Evolutionary conservation across 2,329 filamentous ascomycete genomes (phyloP).

Genomic region (Emergomyces africanus): DNA sequence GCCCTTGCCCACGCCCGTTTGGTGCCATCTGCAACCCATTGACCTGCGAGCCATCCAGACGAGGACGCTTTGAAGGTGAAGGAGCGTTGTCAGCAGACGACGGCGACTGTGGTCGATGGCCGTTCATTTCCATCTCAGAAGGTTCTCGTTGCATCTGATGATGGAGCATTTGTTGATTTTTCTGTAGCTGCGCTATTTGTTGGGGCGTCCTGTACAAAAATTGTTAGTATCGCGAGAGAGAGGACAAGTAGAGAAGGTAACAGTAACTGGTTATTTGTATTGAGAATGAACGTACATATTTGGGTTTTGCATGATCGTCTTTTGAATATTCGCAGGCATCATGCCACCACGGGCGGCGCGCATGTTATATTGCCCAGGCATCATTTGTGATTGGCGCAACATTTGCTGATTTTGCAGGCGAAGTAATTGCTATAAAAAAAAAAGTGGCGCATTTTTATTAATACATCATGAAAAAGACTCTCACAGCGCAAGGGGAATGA

Average conservation of each 20-base stretch:
- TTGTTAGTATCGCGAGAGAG: background rate
- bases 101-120: slow-evolving; percentile 68
- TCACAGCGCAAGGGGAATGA: background rate
- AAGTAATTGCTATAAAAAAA: slow-evolving; percentile 41
- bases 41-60: slow-evolving; percentile 62
- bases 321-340: slow-evolving; percentile 42
- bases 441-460: background rate
- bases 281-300: slow-evolving; percentile 24
- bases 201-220: slow-evolving; percentile 42
- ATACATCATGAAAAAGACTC: background rate
- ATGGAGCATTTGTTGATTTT: slow-evolving; percentile 50
- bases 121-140: slow-evolving; percentile 74
- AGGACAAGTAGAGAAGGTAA: background rate
- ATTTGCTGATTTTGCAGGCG: slow-evolving; percentile 68
- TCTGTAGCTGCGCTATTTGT: slow-evolving; percentile 56
- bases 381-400: slow-evolving; percentile 57
- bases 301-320: slow-evolving; percentile 61
- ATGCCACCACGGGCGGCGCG: slow-evolving; percentile 40
- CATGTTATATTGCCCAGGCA: slow-evolving; percentile 46
- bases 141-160: slow-evolving; percentile 80
- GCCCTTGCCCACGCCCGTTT: slow-evolving; percentile 55
- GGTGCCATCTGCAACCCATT: slow-evolving; percentile 67
- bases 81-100: slow-evolving; percentile 75
- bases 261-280: background rate
- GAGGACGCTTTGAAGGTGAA: slow-evolving; percentile 81